Base-by-base conservation (phyloP, 768 basidiomycete species). In the Lactarius quietus region DNA sequence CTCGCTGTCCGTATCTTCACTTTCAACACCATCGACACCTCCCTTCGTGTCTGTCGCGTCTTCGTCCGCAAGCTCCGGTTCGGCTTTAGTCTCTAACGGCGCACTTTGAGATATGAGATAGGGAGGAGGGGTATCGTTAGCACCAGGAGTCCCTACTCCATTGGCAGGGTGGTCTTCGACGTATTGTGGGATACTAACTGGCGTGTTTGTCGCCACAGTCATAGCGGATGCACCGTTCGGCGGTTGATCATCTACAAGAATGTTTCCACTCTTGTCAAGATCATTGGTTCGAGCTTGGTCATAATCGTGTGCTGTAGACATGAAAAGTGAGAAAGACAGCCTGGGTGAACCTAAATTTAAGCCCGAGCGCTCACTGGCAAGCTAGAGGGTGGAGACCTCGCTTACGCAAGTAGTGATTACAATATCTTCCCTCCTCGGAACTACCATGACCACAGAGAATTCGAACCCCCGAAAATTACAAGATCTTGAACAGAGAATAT, bases 1-100 rank as follows among this genome's bases (percentile, higher is more conserved):
- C 0, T 77, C 79, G 0, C 76, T 77, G 1, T 57, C 54, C 3
- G 58, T 65, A 1, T 66, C 69, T 3, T 33, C 59, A 0, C 43
- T 65, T 0, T 73, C 75, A 0, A 73, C 69, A 0, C 72, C 69
- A 1, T 68, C 72, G 0, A 70, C 74, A 0, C 72, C 73, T 0
- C 70, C 74, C 0, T 54, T 65, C 6, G 51, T 52, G 23, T 43
- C 26, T 26, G 51, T 53, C 1, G 35, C 36, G 7, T 54, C 61
- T 6, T 63, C 59, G 6, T 41, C 23, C 15, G 15, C 59, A 23
- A 51, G 38, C 23, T 58, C 61, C 10, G 41, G 39, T 45, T 62
- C 51, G 18, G 39, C 51, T 57, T 54, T 43, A 38, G 29, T 14
- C 6, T 38, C 57, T 26, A 26, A 23, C 8, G 33, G 51, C 36